Percentiles rank a stretch among this genome's conserved stretches.
phyloP scores from a whole-genome alignment of 768 basidiomycete species.

The Gymnopilus junonius region DNA sequence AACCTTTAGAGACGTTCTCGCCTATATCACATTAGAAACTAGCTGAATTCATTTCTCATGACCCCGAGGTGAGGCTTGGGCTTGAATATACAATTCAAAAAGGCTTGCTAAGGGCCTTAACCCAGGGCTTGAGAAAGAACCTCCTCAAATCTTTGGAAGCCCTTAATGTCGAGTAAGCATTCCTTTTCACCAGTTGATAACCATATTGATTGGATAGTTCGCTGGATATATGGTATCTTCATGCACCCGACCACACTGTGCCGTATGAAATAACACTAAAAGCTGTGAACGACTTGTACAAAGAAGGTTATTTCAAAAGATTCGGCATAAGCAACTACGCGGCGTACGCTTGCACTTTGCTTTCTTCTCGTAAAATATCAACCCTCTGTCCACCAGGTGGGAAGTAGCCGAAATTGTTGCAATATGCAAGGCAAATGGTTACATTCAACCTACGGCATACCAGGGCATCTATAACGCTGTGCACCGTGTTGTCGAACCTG shows the following conservation, averaged over 20 bases:
- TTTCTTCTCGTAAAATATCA: background rate
- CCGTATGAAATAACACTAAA: conserved; percentile 60
- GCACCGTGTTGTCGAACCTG: conserved; percentile 43
- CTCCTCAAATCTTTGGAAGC: conserved; percentile 49
- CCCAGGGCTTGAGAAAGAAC: conserved; percentile 47
- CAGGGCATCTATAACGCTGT: conserved; percentile 51
- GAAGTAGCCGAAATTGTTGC: conserved; percentile 65
- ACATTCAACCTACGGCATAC: conserved; percentile 58
- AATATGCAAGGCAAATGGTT: conserved; percentile 59
- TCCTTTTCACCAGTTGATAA: background rate
- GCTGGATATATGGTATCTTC: conserved; percentile 58
- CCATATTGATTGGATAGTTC: conserved; percentile 27
- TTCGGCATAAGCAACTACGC: conserved; percentile 68
- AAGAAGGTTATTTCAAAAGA: conserved; percentile 62
- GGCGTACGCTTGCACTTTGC: conserved; percentile 35
- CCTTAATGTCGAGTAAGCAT: conserved; percentile 48
- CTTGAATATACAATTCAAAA: conserved; percentile 21
- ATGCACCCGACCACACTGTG: conserved; percentile 61
- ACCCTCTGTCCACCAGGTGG: conserved; percentile 40
- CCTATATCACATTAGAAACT: background rate
- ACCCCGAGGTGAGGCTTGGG: conserved; percentile 30
- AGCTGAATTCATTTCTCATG: conserved; percentile 28
- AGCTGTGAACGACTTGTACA: conserved; percentile 57
- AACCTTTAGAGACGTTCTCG: background rate
- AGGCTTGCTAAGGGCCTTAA: conserved; percentile 18